These are phyloP conservation scores for Aspergillus affinis DNA, from an alignment of 495 filamentous ascomycete genomes.

Conservation along the genomic window DNA sequence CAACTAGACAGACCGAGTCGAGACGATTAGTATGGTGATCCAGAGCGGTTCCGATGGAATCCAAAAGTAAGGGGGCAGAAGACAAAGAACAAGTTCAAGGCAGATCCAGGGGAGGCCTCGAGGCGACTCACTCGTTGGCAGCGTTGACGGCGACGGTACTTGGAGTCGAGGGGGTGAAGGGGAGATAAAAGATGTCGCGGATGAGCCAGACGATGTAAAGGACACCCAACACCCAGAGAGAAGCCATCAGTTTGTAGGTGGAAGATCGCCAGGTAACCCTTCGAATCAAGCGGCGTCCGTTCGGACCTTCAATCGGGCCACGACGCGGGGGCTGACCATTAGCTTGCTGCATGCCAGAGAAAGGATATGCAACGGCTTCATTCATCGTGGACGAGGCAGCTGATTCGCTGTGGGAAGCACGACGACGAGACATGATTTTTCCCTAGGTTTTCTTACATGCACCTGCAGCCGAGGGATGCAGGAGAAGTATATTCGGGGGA, in stretches of 20 bases:
- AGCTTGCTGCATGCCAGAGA: constrained; percentile 26
- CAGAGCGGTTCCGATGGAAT: background rate
- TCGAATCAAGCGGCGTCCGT: constrained; percentile 46
- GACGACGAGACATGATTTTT: constrained; percentile 43
- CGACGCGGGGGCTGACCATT: constrained; percentile 27
- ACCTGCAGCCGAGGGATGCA: constrained; percentile 9
- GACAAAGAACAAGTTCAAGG: constrained; percentile 2
- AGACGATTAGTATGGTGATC: constrained; percentile 21
- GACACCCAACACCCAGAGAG: constrained; percentile 46
- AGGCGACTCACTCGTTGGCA: constrained; percentile 23
- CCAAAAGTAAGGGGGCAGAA: background rate
- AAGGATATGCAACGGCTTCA: constrained; percentile 40
- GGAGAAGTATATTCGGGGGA: constrained; percentile 13
- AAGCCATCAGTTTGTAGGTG: constrained; percentile 50
- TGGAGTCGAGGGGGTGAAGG: constrained; percentile 30
- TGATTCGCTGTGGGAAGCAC: constrained; percentile 43
- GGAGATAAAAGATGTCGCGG: constrained; percentile 45
- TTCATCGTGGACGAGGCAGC: constrained; percentile 32
- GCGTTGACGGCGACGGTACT: constrained; percentile 9
- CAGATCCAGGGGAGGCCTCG: constrained; percentile 3
- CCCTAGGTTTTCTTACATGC: constrained; percentile 17
- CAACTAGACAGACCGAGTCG: constrained; percentile 28
- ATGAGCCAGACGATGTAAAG: constrained; percentile 51
- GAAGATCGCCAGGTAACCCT: constrained; percentile 52
- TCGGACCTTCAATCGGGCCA: constrained; percentile 47